Conservation (phyloP, 257 asterid species). For the Ballota nigra region DNA sequence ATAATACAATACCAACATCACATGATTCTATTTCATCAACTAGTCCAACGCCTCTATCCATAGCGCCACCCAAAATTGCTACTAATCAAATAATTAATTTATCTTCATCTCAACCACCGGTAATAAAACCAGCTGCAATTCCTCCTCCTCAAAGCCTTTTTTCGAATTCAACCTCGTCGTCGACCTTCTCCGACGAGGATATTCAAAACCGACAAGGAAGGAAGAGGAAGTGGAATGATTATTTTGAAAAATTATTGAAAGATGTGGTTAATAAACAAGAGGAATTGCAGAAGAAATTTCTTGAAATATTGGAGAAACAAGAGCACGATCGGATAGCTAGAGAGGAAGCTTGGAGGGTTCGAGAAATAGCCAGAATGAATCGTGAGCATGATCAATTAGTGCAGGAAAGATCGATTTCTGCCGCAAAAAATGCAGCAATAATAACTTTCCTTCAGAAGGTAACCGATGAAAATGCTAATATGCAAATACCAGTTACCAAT, state of each 20-base stretch:
- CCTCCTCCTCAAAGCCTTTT: constrained; percentile 18
- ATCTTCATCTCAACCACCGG: constrained; percentile 27
- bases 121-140: neutral
- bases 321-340: constrained; percentile 69
- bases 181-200: constrained; percentile 83
- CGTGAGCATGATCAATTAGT: constrained; percentile 71
- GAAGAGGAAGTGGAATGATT: constrained; percentile 89
- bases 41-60: constrained; percentile 35
- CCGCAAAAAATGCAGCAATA: constrained; percentile 77
- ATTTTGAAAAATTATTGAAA: constrained; percentile 54
- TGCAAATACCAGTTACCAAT: constrained; percentile 24
- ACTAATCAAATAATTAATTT: constrained; percentile 15
- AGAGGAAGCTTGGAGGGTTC: constrained; percentile 86
- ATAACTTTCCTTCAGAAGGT: constrained; percentile 65
- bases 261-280: constrained; percentile 75
- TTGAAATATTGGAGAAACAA: constrained; percentile 68
- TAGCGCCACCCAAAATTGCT: constrained; percentile 22
- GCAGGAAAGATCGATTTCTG: constrained; percentile 78
- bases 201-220: constrained; percentile 49
- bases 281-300: constrained; percentile 67
- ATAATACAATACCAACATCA: constrained; percentile 26
- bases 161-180: constrained; percentile 69
- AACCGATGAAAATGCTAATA: constrained; percentile 42
- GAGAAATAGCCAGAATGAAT: constrained; percentile 67
- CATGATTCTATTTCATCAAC: constrained; percentile 59